Base-by-base conservation (phyloP, 345 rosid species). In the Hypericum androsaemum region DNA sequence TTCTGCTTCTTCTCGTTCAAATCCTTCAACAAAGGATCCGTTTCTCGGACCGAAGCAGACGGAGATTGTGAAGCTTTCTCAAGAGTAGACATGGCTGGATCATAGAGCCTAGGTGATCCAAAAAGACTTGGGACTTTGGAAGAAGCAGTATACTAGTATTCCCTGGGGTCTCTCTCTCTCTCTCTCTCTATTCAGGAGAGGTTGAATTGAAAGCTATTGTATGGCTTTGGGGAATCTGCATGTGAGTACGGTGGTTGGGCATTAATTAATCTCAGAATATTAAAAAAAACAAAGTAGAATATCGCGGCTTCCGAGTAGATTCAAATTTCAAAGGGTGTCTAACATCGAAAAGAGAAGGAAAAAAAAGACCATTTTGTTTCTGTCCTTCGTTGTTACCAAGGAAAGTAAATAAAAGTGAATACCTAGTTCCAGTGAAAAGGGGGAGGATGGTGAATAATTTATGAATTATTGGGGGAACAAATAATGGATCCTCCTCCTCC, bases 1-100 rank as follows among this genome's bases (percentile, higher is more conserved):
- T 68, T 79, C 52, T 76, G 96, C 71, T 90, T 90, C 86, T 79
- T 90, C 82, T 87, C 98, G 57, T 84, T 74, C 67, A 90, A 62
- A 62, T 87, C 98, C 69, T 83, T 84, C 76, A 90, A 62, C 59
- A 87, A 37, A 0, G 95, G 98, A 71, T 90, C 98, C 43, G 76
- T 64, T 42, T 78, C 87, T 50, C 80, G 63, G 4, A 63, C 43
- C 11, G 58, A 10, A 5, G 51, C 17, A 22, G 32, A 22, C 32
- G 32, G 32, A 22, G 32, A 22, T 4, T 1, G 32, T 22, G 32
- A 22, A 22, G 32, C 32, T 50, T 39, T 61, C 55, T 70, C 74
- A 28, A 60, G 35, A 54, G 64, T 56, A 2, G 89, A 71, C 80
- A 82, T 22, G 32, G 32, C 32, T 22, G 4, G 32, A 22, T 22